Evolutionary conservation across 2,329 filamentous ascomycete genomes (phyloP).

Genomic region (Orbilia oligospora): DNA sequence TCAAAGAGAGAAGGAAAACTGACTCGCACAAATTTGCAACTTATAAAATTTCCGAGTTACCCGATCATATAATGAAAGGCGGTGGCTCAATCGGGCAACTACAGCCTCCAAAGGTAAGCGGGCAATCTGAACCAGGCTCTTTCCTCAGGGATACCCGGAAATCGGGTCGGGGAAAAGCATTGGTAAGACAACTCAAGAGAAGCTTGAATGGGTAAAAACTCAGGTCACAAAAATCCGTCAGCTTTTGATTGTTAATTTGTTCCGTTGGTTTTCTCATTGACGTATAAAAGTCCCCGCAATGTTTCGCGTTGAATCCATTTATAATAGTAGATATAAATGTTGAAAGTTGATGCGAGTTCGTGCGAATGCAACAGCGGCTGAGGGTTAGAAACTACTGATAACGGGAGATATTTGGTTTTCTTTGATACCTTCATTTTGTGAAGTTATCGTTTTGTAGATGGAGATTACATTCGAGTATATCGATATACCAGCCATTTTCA

Average conservation of each 20-base stretch:
- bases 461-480: neutral
- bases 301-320: neutral
- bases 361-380: neutral
- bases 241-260: neutral
- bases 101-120: neutral
- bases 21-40: neutral
- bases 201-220: neutral
- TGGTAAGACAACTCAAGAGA: neutral
- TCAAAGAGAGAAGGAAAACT: too few relatives aligned
- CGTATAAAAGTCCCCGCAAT: neutral
- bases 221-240: neutral
- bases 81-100: conserved; percentile 5
- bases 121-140: neutral
- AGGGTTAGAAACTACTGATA: neutral
- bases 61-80: neutral
- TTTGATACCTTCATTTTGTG: neutral
- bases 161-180: conserved; percentile 11
- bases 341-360: conserved; percentile 5
- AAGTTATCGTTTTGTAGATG: too few relatives aligned
- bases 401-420: neutral
- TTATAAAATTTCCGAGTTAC: conserved; percentile 8
- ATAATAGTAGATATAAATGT: neutral
- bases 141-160: conserved; percentile 4
- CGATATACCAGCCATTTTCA: too few relatives aligned
- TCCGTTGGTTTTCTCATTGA: neutral